Percentiles rank a stretch among this genome's conserved stretches.
Evolutionary conservation across 2,329 filamentous ascomycete genomes (phyloP).

Genomic region (Stagonosporopsis rhizophila): DNA sequence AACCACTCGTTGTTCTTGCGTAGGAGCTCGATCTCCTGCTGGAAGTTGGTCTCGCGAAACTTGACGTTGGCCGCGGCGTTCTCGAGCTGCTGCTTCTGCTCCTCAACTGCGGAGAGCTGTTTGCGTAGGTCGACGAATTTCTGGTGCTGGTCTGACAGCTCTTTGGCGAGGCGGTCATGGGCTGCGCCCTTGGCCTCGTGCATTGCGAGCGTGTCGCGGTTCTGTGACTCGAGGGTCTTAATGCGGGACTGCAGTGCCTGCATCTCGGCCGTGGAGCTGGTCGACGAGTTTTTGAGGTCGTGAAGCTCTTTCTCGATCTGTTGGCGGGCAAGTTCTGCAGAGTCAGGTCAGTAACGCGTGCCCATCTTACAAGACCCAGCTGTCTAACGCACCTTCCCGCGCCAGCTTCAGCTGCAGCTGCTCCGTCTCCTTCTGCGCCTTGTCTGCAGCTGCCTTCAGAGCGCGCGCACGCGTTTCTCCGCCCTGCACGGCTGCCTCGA

Average conservation of each 20-base stretch:
- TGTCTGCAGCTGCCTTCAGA: slow-evolving; percentile 81
- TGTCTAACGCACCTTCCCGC: slow-evolving; percentile 72
- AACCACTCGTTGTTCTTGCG: slow-evolving; percentile 94
- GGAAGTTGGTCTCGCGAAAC: slow-evolving; percentile 87
- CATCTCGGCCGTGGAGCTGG: slow-evolving; percentile 75
- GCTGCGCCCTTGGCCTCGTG: slow-evolving; percentile 89
- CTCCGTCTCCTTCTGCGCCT: slow-evolving; percentile 82
- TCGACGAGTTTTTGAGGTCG: slow-evolving; percentile 74
- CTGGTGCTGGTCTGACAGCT: slow-evolving; percentile 86
- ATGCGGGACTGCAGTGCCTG: slow-evolving; percentile 83
- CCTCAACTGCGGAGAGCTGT: slow-evolving; percentile 81
- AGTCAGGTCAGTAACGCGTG: slow-evolving; percentile 2
- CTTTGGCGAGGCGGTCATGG: slow-evolving; percentile 83
- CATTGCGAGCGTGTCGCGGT: slow-evolving; percentile 86
- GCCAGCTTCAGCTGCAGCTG: slow-evolving; percentile 81
- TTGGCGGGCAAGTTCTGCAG: slow-evolving; percentile 75
- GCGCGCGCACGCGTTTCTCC: slow-evolving; percentile 83
- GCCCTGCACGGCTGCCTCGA: slow-evolving; percentile 86
- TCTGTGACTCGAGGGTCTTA: slow-evolving; percentile 85
- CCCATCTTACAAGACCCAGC: not conserved
- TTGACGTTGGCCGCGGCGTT: slow-evolving; percentile 81
- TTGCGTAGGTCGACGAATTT: slow-evolving; percentile 85
- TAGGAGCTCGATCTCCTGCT: slow-evolving; percentile 88
- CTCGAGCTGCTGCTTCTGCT: slow-evolving; percentile 81
- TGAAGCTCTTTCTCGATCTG: slow-evolving; percentile 83